These are phyloP conservation scores for Botrytis galanthina DNA, from an alignment of 2,329 filamentous ascomycete genomes.

Conservation along the genomic window DNA sequence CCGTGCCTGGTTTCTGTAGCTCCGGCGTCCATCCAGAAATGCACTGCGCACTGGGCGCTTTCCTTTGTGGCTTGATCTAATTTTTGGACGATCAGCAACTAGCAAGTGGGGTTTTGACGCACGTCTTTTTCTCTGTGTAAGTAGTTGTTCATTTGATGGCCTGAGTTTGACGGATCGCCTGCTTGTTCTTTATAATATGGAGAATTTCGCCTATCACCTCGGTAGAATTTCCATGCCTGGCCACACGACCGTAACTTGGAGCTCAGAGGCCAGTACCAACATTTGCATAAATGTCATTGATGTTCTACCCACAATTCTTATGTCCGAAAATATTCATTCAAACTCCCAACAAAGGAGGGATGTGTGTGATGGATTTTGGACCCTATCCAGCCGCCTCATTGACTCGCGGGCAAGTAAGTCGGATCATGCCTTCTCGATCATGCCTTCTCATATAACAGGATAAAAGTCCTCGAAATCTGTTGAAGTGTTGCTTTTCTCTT, in stretches of 20 bases:
- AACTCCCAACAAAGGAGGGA: background rate
- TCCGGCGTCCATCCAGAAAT: background rate
- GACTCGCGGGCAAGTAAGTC: no score
- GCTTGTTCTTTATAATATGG: background rate
- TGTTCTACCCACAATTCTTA: background rate
- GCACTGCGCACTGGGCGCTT: background rate
- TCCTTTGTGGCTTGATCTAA: background rate
- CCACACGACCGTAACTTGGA: background rate
- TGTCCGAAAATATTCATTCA: background rate
- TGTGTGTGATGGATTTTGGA: background rate
- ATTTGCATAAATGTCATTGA: background rate
- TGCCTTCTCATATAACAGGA: background rate
- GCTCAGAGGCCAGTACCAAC: fast-evolving
- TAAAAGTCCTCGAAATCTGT: background rate
- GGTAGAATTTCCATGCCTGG: background rate
- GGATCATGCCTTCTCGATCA: background rate
- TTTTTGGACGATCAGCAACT: background rate
- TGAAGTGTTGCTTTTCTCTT: background rate
- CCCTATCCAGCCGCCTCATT: background rate
- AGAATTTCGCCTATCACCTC: background rate
- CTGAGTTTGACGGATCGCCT: background rate
- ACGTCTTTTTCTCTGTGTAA: background rate
- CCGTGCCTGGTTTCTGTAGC: background rate
- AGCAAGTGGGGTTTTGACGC: background rate
- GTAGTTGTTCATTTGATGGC: background rate